phyloP scores from a whole-genome alignment of 768 basidiomycete species.

The Lactifluus piperatus region DNA sequence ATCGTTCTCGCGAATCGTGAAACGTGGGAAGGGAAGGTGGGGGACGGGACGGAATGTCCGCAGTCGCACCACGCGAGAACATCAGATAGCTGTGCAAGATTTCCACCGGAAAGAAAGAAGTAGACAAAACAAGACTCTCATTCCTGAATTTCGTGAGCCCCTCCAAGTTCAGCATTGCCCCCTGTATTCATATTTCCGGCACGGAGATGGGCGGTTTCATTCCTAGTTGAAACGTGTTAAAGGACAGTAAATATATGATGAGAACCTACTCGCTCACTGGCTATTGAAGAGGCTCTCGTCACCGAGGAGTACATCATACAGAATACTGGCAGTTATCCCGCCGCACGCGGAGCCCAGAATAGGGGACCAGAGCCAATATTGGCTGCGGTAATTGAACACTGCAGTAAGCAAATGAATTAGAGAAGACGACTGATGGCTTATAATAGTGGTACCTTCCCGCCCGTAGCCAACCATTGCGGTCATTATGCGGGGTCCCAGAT shows the following conservation, averaged over 20 bases:
- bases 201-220: not conserved
- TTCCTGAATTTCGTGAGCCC: not conserved
- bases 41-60: too few relatives aligned
- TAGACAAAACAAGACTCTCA: too few relatives aligned
- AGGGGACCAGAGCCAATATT: constrained; percentile 72
- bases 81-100: too few relatives aligned
- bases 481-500: constrained; percentile 59
- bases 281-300: constrained; percentile 45
- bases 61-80: too few relatives aligned
- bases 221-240: not conserved
- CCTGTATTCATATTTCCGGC: not conserved
- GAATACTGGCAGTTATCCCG: constrained; percentile 41
- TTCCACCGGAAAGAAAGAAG: not conserved
- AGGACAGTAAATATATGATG: not conserved
- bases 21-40: too few relatives aligned
- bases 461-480: constrained; percentile 73
- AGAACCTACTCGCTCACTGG: constrained; percentile 33
- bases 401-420: not conserved
- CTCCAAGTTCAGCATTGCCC: not conserved
- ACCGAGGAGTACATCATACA: constrained; percentile 53
- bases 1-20: not conserved
- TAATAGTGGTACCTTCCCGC: constrained; percentile 27
- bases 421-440: not conserved
- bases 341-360: constrained; percentile 52
- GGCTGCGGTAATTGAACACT: constrained; percentile 38